Evolutionary conservation across 768 basidiomycete genomes (phyloP).

Genomic region (Naematelia aurantialba): DNA sequence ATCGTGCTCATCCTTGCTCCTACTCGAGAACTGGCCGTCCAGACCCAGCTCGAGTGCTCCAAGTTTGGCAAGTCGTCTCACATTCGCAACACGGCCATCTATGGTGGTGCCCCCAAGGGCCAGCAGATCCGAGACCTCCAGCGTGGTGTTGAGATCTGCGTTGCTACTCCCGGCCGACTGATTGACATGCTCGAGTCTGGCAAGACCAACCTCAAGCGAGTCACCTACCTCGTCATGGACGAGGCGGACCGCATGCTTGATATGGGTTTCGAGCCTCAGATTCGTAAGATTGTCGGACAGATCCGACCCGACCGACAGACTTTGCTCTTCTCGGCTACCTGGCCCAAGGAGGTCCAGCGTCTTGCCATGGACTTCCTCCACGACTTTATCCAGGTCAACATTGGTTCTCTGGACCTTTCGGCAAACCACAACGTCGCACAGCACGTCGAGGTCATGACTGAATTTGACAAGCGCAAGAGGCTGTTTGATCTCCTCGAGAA

Average conservation of each 20-base stretch:
- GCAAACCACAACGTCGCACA: constrained; percentile 98
- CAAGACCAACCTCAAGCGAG: constrained; percentile 91
- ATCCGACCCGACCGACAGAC: constrained; percentile 98
- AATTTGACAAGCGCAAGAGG: constrained; percentile 94
- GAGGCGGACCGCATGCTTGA: constrained; percentile 99
- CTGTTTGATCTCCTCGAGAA: constrained; percentile 94
- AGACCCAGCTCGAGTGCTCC: constrained; percentile 97
- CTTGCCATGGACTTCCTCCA: constrained; percentile 94
- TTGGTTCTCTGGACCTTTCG: constrained; percentile 96
- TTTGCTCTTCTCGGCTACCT: constrained; percentile 98
- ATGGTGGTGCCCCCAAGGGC: constrained; percentile 97
- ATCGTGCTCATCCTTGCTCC: constrained; percentile 95
- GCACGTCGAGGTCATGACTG: constrained; percentile 91
- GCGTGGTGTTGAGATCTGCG: constrained; percentile 94
- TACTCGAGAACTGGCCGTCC: constrained; percentile 96
- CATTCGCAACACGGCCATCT: constrained; percentile 97
- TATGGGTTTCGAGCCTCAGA: constrained; percentile 99
- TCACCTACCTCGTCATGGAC: constrained; percentile 98
- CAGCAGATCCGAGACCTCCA: constrained; percentile 97
- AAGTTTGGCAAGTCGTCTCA: constrained; percentile 89
- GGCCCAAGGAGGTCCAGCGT: constrained; percentile 99
- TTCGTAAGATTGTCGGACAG: constrained; percentile 94
- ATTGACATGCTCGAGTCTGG: constrained; percentile 98
- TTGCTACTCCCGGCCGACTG: constrained; percentile 98
- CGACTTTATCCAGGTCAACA: constrained; percentile 98